These are phyloP conservation scores for Globisporangium abappressorium DNA, from an alignment of 352 stramenopile genomes.

Conservation along the genomic window DNA sequence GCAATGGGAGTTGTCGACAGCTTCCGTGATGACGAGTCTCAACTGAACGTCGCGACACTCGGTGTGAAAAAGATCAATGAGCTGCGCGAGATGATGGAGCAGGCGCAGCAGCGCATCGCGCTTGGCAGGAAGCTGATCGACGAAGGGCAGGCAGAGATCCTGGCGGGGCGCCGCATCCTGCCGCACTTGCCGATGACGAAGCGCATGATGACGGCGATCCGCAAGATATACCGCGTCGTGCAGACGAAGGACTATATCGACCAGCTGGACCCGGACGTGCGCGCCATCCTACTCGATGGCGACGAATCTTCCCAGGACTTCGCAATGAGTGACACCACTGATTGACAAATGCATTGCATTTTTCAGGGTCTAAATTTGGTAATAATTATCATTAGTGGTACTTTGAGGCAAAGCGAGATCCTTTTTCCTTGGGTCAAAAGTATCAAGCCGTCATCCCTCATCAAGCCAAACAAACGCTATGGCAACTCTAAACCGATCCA, in stretches of 20 bases:
- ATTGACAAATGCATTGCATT: not conserved
- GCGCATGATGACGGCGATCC: conserved; percentile 54
- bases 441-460: not conserved
- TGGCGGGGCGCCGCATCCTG: conserved; percentile 38
- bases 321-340: not conserved
- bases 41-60: conserved; percentile 50
- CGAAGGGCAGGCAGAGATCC: conserved; percentile 43
- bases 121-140: conserved; percentile 29
- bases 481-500: not conserved
- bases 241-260: conserved; percentile 75
- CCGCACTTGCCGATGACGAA: conserved; percentile 54
- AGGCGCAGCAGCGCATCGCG: conserved; percentile 40
- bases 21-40: conserved; percentile 42
- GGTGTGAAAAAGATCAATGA: conserved; percentile 59
- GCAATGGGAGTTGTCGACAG: conserved; percentile 42
- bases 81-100: conserved; percentile 43
- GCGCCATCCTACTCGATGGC: conserved; percentile 28
- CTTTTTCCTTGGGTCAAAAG: not conserved
- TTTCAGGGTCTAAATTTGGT: not conserved
- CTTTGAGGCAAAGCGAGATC: not conserved
- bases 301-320: conserved; percentile 4
- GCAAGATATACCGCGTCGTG: conserved; percentile 54
- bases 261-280: conserved; percentile 51
- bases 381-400: not conserved
- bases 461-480: not conserved